Percentiles rank a stretch among this genome's conserved stretches.
Conservation (phyloP, 2,329 filamentous ascomycete species). For the Aspergillus floridensis region DNA sequence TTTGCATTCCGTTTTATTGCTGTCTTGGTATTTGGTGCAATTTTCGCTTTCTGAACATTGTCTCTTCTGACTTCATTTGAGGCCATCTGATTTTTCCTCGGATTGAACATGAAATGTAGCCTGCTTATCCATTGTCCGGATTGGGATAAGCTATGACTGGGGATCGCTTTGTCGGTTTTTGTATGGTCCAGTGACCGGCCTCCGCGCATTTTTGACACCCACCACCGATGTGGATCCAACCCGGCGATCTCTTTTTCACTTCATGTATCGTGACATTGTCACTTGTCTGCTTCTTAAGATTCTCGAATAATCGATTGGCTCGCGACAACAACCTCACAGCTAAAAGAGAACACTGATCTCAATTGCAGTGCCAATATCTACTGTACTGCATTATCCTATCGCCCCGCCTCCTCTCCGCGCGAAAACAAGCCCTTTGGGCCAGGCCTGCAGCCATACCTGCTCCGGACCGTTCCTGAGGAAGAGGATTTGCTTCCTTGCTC, state of each 20-base stretch:
- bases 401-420: constrained; percentile 5
- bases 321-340: background rate
- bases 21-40: too few species aligned
- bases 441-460: constrained; percentile 14
- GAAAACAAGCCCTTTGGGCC: constrained; percentile 7
- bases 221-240: constrained; percentile 22
- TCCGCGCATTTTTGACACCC: constrained; percentile 22
- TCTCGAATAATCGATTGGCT: background rate
- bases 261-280: constrained; percentile 3
- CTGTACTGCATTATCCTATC: background rate
- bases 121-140: background rate
- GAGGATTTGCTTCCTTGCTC: constrained; percentile 15
- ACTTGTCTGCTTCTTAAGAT: background rate
- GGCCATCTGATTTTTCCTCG: background rate
- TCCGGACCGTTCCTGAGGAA: constrained; percentile 14
- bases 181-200: constrained; percentile 10
- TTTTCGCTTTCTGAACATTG: background rate
- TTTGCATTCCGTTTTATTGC: too few species aligned
- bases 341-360: background rate
- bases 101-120: too few species aligned
- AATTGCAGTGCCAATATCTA: background rate
- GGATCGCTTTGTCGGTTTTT: constrained; percentile 2
- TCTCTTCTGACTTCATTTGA: background rate
- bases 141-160: constrained; percentile 23
- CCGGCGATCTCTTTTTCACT: constrained; percentile 21